Evolutionary conservation across 148 eudicot genomes (phyloP).

Genomic region (Amaranthus palmeri): DNA sequence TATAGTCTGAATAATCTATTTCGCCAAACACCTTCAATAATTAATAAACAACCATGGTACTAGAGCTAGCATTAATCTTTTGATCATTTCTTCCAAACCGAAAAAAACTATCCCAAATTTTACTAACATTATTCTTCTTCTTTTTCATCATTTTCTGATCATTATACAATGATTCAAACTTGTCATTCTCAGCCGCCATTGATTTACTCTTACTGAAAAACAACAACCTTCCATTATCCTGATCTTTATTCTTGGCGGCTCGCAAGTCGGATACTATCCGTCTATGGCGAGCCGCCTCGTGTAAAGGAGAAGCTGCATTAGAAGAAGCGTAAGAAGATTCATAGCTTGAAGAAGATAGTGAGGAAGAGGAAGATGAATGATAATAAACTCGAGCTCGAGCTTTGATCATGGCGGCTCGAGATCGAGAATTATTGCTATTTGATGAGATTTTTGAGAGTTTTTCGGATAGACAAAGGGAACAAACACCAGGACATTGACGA

Average conservation of each 20-base stretch:
- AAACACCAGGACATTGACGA: constrained; percentile 78
- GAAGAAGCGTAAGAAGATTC: constrained; percentile 43
- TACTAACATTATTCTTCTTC: constrained; percentile 31
- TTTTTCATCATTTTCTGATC: constrained; percentile 16
- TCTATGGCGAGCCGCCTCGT: constrained; percentile 12
- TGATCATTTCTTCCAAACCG: constrained; percentile 27
- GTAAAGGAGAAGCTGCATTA: constrained; percentile 28
- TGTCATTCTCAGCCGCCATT: constrained; percentile 22
- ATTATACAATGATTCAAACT: neutral
- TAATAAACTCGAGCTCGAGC: constrained; percentile 17
- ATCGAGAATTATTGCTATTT: neutral
- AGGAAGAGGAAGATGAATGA: constrained; percentile 24
- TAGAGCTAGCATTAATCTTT: constrained; percentile 18
- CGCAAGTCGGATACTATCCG: constrained; percentile 19
- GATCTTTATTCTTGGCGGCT: too few species aligned
- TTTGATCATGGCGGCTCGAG: neutral
- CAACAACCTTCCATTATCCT: neutral
- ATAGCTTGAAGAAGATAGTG: constrained; percentile 16
- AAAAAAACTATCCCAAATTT: constrained; percentile 57
- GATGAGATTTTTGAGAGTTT: constrained; percentile 42
- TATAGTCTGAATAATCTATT: too few species aligned
- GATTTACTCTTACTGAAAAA: constrained; percentile 50
- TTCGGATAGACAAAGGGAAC: constrained; percentile 63
- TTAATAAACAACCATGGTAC: constrained; percentile 21
- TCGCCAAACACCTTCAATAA: neutral